These are phyloP conservation scores for Yarrowia divulgata DNA, from an alignment of 805 yeast genomes.

Conservation along the genomic window DNA sequence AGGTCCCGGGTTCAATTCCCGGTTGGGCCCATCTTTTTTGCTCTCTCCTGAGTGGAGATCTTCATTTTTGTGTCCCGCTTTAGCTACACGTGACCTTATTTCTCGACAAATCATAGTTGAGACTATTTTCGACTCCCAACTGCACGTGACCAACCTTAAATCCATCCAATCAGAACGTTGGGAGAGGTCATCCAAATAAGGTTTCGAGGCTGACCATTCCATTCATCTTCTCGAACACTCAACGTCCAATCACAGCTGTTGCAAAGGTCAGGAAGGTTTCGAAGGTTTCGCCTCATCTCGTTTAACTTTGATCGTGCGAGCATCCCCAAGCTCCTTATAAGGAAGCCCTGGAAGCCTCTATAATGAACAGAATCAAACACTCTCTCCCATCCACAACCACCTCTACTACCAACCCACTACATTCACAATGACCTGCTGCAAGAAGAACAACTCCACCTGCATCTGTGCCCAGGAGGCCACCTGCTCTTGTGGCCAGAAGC, in stretches of 20 bases:
- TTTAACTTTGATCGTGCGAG: slow-evolving; percentile 18
- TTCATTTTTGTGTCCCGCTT: neutral
- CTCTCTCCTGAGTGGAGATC: neutral
- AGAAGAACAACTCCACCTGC: slow-evolving; percentile 56
- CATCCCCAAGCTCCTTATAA: slow-evolving; percentile 17
- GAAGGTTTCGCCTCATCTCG: slow-evolving; percentile 19
- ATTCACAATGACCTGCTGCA: slow-evolving; percentile 53
- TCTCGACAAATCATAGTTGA: neutral
- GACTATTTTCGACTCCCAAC: neutral
- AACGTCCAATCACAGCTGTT: slow-evolving; percentile 2
- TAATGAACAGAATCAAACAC: slow-evolving; percentile 21
- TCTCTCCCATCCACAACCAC: slow-evolving; percentile 18
- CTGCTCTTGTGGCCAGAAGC: slow-evolving; percentile 68
- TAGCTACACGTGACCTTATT: neutral
- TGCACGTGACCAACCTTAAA: slow-evolving; percentile 25
- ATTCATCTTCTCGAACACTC: neutral
- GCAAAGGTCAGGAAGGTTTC: slow-evolving; percentile 27
- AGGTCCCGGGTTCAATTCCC: slow-evolving; percentile 39
- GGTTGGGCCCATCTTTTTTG: slow-evolving; percentile 32
- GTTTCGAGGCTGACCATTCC: slow-evolving; percentile 19
- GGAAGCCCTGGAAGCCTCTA: neutral
- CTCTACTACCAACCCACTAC: neutral
- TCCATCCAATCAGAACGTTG: neutral
- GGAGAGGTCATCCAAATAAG: slow-evolving; percentile 34
- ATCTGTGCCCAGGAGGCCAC: slow-evolving; percentile 65